phyloP scores from a whole-genome alignment of 2,329 filamentous ascomycete species.

The Penicillium sp. region DNA sequence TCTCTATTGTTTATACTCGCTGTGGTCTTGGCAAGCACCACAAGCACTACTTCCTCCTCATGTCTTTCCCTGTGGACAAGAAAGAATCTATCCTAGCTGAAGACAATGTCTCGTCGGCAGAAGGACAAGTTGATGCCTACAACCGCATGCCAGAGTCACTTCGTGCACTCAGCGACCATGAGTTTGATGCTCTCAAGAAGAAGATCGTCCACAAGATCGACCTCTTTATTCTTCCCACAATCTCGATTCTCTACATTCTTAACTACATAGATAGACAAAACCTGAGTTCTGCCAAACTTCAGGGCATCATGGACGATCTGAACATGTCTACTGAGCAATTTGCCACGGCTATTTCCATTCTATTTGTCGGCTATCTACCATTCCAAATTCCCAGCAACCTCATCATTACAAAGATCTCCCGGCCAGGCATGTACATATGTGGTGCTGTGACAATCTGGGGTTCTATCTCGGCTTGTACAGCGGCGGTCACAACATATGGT shows the following conservation, averaged over 20 bases:
- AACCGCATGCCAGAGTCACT: constrained; percentile 28
- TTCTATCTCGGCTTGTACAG: constrained; percentile 57
- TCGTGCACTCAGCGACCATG: constrained; percentile 22
- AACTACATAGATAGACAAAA: constrained; percentile 44
- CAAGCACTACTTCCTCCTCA: background rate
- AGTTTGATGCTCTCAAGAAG: constrained; percentile 23
- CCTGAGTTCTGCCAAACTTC: constrained; percentile 40
- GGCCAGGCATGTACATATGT: constrained; percentile 53
- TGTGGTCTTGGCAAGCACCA: no score
- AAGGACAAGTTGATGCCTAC: constrained; percentile 24
- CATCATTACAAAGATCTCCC: constrained; percentile 51
- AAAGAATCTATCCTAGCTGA: constrained; percentile 10
- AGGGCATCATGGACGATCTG: constrained; percentile 43
- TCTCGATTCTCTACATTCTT: constrained; percentile 41
- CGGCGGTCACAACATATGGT: constrained; percentile 52
- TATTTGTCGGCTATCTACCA: constrained; percentile 29
- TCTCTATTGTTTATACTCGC: no score
- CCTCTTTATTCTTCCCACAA: constrained; percentile 30
- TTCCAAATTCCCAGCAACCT: constrained; percentile 49
- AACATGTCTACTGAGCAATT: constrained; percentile 39
- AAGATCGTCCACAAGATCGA: constrained; percentile 33
- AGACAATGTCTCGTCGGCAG: constrained; percentile 23
- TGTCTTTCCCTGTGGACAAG: constrained; percentile 20
- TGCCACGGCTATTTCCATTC: constrained; percentile 29
- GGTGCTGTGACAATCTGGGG: constrained; percentile 60